phyloP scores from a whole-genome alignment of 352 stramenopile genomes.

The Phytopythium ostracodes region DNA sequence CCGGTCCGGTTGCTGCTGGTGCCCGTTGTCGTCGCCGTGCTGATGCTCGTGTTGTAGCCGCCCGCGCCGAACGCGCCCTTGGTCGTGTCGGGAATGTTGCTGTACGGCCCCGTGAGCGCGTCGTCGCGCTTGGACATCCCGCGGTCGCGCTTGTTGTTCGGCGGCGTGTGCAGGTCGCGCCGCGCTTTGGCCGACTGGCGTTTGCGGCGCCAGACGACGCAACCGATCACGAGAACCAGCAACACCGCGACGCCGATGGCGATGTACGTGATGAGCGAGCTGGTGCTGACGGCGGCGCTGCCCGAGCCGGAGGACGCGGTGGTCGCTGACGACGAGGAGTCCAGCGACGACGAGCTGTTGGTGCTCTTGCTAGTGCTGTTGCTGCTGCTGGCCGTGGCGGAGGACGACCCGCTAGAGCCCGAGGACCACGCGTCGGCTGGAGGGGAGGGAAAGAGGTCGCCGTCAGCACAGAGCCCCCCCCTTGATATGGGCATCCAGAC shows the following conservation, averaged over 20 bases:
- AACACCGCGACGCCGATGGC: slow-evolving; percentile 50
- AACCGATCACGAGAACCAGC: slow-evolving; percentile 46
- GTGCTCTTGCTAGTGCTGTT: not conserved
- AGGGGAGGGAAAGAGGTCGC: slow-evolving; percentile 1
- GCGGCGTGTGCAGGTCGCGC: slow-evolving; percentile 13
- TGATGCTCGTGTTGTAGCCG: not conserved
- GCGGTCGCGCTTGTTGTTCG: slow-evolving; percentile 37
- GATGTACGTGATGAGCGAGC: slow-evolving; percentile 38
- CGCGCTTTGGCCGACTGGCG: slow-evolving; percentile 5
- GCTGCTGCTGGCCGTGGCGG: slow-evolving; percentile 6
- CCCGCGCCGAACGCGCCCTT: slow-evolving; percentile 27
- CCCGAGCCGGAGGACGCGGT: slow-evolving; percentile 13
- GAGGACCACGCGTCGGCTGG: slow-evolving; percentile 30
- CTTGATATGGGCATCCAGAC: not conserved
- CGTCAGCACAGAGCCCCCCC: not conserved
- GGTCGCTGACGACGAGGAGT: slow-evolving; percentile 6
- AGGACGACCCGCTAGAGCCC: slow-evolving; percentile 2
- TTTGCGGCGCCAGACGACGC: slow-evolving; percentile 46
- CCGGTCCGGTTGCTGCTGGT: slow-evolving; percentile 10
- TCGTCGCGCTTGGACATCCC: slow-evolving; percentile 40
- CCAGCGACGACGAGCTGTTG: slow-evolving; percentile 6
- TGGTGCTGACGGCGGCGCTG: slow-evolving; percentile 15
- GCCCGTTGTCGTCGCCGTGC: slow-evolving; percentile 9
- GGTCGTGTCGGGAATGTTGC: slow-evolving; percentile 46
- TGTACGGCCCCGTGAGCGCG: slow-evolving; percentile 36